These are phyloP conservation scores for Anthostomella pinea DNA, from an alignment of 2,329 filamentous ascomycete genomes.

Conservation along the genomic window DNA sequence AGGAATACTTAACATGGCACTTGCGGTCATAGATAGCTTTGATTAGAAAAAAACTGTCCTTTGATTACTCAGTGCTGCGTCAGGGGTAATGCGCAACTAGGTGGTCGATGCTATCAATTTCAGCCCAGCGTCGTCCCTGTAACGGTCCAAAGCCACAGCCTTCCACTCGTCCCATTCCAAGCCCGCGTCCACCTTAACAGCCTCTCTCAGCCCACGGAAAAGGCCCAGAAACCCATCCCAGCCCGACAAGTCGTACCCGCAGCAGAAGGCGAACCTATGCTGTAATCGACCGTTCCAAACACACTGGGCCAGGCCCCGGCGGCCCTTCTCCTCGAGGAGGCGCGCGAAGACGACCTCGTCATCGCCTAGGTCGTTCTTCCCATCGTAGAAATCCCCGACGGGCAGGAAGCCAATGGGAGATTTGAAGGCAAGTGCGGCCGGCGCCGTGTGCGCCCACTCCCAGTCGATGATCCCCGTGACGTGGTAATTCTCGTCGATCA, in stretches of 20 bases:
- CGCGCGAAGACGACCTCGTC: slow-evolving; percentile 38
- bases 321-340: slow-evolving; percentile 33
- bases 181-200: slow-evolving; percentile 30
- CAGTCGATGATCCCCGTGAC: slow-evolving; percentile 49
- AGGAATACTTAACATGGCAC: no score
- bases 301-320: slow-evolving; percentile 33
- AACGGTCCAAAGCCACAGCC: slow-evolving; percentile 32
- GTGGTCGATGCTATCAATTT: no score
- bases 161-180: slow-evolving; percentile 40
- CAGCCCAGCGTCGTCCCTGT: slow-evolving; percentile 25
- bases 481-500: slow-evolving; percentile 43
- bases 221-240: slow-evolving; percentile 42
- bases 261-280: slow-evolving; percentile 41
- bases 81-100: no score
- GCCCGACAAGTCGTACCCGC: slow-evolving; percentile 39
- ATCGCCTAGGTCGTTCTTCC: slow-evolving; percentile 33
- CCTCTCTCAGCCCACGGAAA: slow-evolving; percentile 38
- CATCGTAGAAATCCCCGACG: slow-evolving; percentile 40
- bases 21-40: no score
- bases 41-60: no score
- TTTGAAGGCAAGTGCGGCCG: slow-evolving; percentile 39
- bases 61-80: no score
- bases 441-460: slow-evolving; percentile 36
- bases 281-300: slow-evolving; percentile 37
- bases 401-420: slow-evolving; percentile 39